These are phyloP conservation scores for Porcisia hertigi DNA, from an alignment of 208 protist species.

Conservation along the genomic window DNA sequence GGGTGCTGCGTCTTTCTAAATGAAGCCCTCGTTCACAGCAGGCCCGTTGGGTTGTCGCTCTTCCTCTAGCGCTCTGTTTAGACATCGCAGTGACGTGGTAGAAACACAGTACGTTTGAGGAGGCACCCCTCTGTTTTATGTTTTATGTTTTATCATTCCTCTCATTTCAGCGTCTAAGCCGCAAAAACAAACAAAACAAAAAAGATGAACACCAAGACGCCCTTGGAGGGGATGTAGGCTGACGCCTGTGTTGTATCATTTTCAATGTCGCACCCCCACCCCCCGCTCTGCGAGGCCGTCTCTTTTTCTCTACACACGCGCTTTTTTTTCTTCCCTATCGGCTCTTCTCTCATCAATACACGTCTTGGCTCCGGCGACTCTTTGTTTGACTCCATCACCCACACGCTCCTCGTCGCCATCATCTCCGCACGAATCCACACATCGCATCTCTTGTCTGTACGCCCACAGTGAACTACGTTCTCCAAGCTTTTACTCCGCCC, in stretches of 20 bases:
- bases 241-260: no score
- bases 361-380: constrained; percentile 1
- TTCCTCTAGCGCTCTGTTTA: neutral
- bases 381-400: neutral
- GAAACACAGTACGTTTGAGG: no score
- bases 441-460: neutral
- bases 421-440: neutral
- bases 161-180: no score
- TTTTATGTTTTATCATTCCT: no score
- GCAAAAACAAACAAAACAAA: no score
- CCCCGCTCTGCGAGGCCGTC: no score
- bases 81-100: neutral
- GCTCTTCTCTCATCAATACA: neutral
- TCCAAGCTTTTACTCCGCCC: no score
- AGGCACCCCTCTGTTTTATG: no score
- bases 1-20: neutral
- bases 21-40: neutral
- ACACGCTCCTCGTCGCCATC: neutral
- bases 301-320: neutral
- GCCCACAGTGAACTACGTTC: neutral
- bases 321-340: neutral
- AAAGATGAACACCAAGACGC: no score
- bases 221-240: no score
- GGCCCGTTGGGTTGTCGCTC: neutral
- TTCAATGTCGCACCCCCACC: no score